Base-by-base conservation (phyloP, 2,329 filamentous ascomycete genomes). In the Penicillium capsulatum region DNA sequence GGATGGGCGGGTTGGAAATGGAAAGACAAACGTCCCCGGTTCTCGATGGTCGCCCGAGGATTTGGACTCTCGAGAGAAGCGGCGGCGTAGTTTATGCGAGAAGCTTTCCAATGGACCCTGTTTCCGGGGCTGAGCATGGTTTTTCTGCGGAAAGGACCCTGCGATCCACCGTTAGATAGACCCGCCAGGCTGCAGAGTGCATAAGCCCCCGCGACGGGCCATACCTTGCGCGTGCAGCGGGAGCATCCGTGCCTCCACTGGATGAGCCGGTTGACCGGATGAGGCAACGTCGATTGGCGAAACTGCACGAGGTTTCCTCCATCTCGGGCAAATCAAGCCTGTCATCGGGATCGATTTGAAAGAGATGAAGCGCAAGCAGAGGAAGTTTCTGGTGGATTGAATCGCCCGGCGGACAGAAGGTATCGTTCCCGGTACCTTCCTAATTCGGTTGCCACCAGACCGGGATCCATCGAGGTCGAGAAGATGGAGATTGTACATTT, bases 11-110 rank as follows among this genome's bases (percentile, higher is more conserved):
- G 44, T 28, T 7, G 43, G 30, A 27, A 58, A 53, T 11, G 50
- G 47, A 15, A 59, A 47, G 2, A 42, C 27, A 16, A 50, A 46
- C 16, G 42, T 47, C 4, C 46, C 44, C 5, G 40, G 34, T 7
- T 45, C 46, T 4, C 48, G 48, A 17, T 52, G 34, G 13, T 40
- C 48, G 11, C 40, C 45, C 6, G 42, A 47, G 6, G 47, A 24
- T 42, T 48, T 54, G 22, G 51, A 51, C 31, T 66, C 61, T 40
- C 55, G 48, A 10, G 64, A 65, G 32, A 67, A 55, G 10, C 58
- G 55, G 30, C 48, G 56, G 11, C 63, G 63, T 13, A 67, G 38
- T 35, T 40, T 55, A 34, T 49, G 46, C 3, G 62, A 59, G 8
- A 66, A 37, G 24, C 51, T 53, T 24, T 44, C 48, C 1, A 52